A percentile compares a stretch with the other conserved stretches of the same genome.
These are phyloP conservation scores for Nitzschia inconspicua DNA, from an alignment of 108 stramenopile species.

Conservation along the genomic window DNA sequence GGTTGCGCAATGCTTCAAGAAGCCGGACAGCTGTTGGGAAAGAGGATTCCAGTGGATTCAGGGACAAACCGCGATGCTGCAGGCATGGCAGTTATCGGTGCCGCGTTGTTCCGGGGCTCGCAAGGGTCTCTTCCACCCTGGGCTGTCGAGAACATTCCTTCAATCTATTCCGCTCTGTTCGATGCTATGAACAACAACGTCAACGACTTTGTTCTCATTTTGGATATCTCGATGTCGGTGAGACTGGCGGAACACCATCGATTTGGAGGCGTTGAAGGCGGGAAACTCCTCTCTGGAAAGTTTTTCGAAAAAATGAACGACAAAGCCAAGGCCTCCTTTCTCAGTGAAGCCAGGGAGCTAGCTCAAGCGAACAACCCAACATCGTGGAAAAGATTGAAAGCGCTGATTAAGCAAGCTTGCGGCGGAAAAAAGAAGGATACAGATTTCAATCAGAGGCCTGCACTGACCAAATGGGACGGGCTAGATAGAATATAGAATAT, in stretches of 20 bases:
- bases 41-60: conserved; percentile 16
- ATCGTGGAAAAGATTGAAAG: conserved; percentile 71
- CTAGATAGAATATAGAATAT: conserved; percentile 57
- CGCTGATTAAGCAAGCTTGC: conserved; percentile 62
- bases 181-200: conserved; percentile 34
- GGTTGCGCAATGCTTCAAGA: conserved; percentile 42
- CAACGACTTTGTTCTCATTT: conserved; percentile 37
- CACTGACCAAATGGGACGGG: conserved; percentile 60
- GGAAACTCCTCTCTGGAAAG: conserved; percentile 52
- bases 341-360: conserved; percentile 47
- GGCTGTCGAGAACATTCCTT: conserved; percentile 73
- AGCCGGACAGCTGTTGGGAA: conserved; percentile 17
- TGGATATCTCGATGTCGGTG: conserved; percentile 47
- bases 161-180: conserved; percentile 47
- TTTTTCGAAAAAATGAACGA: conserved; percentile 57
- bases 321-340: conserved; percentile 43
- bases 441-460: conserved; percentile 76
- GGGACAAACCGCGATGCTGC: conserved; percentile 13
- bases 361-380: conserved; percentile 31
- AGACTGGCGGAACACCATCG: conserved; percentile 8
- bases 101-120: conserved; percentile 59
- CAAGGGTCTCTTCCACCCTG: conserved; percentile 79
- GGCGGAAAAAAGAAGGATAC: conserved; percentile 88
- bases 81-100: conserved; percentile 60
- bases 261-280: conserved; percentile 46